phyloP scores from a whole-genome alignment of 306 rosid species.

The Dryas drummondii region DNA sequence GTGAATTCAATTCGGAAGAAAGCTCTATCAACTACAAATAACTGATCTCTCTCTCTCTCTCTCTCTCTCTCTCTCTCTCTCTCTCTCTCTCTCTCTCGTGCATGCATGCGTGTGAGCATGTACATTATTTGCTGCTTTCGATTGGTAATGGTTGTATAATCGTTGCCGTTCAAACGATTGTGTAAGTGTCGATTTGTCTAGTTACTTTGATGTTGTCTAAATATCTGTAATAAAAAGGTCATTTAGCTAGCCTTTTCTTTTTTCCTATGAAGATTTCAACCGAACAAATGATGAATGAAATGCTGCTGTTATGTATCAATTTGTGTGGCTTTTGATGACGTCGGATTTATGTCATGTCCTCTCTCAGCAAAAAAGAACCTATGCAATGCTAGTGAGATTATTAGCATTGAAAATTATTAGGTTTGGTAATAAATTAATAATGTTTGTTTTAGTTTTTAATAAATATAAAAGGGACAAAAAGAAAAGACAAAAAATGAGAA shows the following conservation, averaged over 20 bases:
- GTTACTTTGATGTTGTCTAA: not conserved
- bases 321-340: not conserved
- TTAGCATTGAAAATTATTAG: no score
- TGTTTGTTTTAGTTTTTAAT: no score
- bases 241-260: not conserved
- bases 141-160: not conserved
- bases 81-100: not conserved
- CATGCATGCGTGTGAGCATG: not conserved
- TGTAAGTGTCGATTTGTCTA: not conserved
- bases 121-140: not conserved
- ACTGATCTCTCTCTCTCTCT: not conserved
- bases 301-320: not conserved
- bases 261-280: not conserved
- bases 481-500: no score
- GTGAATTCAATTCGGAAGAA: not conserved
- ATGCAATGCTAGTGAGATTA: no score
- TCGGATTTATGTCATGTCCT: not conserved
- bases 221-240: slow-evolving; percentile 4
- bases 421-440: no score
- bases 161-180: not conserved
- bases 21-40: not conserved
- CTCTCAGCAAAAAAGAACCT: no score
- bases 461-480: no score
- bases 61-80: not conserved
- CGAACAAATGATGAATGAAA: not conserved